These are phyloP conservation scores for Houttuynia cordata DNA, from an alignment of 164 flowering plant species.

Conservation along the genomic window DNA sequence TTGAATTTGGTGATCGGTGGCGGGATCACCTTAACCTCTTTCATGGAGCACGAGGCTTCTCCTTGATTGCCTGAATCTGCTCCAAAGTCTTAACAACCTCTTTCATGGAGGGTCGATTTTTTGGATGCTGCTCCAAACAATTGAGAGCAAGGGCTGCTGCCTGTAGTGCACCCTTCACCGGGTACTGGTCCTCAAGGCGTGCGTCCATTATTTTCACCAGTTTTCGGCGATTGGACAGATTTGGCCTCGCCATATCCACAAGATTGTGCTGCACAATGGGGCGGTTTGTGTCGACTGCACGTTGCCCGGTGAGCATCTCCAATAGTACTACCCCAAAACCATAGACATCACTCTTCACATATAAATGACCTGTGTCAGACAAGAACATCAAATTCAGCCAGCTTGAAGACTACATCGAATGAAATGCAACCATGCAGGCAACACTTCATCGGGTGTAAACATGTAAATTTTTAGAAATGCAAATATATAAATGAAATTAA, in stretches of 20 bases:
- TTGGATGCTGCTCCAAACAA: slow-evolving; percentile 52
- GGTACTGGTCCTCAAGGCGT: slow-evolving; percentile 47
- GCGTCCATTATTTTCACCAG: slow-evolving; percentile 45
- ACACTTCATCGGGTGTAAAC: neutral
- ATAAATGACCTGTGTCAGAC: slow-evolving; percentile 56
- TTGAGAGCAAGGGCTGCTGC: slow-evolving; percentile 50
- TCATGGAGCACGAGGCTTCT: slow-evolving; percentile 22
- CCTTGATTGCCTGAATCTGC: slow-evolving; percentile 23
- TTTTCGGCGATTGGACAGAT: slow-evolving; percentile 33
- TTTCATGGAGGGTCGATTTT: slow-evolving; percentile 64
- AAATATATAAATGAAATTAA: neutral
- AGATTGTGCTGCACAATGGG: slow-evolving; percentile 47
- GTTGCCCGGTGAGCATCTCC: slow-evolving; percentile 61
- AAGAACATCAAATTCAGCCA: neutral
- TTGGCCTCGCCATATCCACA: slow-evolving; percentile 72
- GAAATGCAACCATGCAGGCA: neutral
- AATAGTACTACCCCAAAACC: slow-evolving; percentile 81
- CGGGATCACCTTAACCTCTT: neutral
- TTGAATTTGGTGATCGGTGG: neutral
- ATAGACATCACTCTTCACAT: slow-evolving; percentile 81
- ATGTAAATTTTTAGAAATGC: neutral
- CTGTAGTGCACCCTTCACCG: slow-evolving; percentile 35
- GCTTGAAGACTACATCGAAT: neutral
- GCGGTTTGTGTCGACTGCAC: slow-evolving; percentile 63
- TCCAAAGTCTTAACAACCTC: slow-evolving; percentile 52